Percentiles rank a stretch among this genome's conserved stretches.
phyloP scores from a whole-genome alignment of 495 filamentous ascomycete genomes.

The Aspergillus heteromorphus region DNA sequence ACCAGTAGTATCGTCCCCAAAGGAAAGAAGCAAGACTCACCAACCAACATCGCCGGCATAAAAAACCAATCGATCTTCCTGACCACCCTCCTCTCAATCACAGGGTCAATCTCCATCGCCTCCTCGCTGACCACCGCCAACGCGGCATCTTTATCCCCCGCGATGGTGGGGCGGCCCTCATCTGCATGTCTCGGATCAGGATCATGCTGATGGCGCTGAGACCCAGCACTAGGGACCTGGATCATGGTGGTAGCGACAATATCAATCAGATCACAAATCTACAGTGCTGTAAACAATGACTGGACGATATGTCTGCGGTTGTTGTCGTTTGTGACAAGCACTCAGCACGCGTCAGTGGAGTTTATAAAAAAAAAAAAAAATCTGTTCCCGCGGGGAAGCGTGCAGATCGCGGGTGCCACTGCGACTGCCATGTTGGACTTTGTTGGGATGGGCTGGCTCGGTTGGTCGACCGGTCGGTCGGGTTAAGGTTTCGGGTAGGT shows the following conservation, averaged over 20 bases:
- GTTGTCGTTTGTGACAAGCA: too few species aligned
- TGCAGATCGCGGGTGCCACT: not conserved
- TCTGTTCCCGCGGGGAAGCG: not conserved
- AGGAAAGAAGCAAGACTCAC: slow-evolving; percentile 21
- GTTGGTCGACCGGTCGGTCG: not conserved
- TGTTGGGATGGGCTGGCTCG: not conserved
- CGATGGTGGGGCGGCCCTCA: too few species aligned
- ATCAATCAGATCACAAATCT: too few species aligned
- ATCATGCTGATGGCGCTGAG: not conserved
- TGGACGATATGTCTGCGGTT: too few species aligned
- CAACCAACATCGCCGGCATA: slow-evolving; percentile 67
- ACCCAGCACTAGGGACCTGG: slow-evolving; percentile 13
- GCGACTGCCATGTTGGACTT: not conserved
- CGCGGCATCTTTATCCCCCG: slow-evolving; percentile 36
- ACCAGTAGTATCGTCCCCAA: too few species aligned
- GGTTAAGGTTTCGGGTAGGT: not conserved
- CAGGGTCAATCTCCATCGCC: slow-evolving; percentile 47
- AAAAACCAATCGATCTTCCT: slow-evolving; percentile 68
- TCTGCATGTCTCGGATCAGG: not conserved
- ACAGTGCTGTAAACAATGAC: too few species aligned
- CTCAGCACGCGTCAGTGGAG: too few species aligned
- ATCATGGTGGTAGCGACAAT: too few species aligned
- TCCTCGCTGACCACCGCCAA: slow-evolving; percentile 45
- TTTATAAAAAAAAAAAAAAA: not conserved
- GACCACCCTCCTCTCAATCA: slow-evolving; percentile 48